Percentiles rank a stretch among this genome's conserved stretches.
Conservation (phyloP, 257 asterid genomes). For the Solanum bukasovii region DNA sequence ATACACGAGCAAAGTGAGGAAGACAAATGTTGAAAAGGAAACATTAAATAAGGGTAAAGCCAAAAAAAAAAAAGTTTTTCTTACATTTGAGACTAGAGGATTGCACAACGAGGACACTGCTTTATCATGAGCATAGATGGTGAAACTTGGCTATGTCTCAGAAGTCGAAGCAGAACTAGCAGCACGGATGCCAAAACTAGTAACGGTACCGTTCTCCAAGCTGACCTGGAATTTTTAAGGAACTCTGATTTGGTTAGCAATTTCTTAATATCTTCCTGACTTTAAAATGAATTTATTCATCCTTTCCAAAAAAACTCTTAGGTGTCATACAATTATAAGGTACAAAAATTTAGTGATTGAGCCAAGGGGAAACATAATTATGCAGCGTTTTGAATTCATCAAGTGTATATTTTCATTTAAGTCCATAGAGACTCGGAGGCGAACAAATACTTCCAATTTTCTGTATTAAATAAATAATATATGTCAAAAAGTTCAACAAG, state of each 20-base stretch:
- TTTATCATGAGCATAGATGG: constrained; percentile 86
- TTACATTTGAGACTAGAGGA: constrained; percentile 53
- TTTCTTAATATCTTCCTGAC: background rate
- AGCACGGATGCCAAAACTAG: constrained; percentile 61
- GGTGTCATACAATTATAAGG: background rate
- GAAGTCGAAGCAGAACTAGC: constrained; percentile 39
- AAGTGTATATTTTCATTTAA: background rate
- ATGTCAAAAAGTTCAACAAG: background rate
- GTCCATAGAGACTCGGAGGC: background rate
- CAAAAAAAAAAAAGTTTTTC: background rate
- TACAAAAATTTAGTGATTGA: background rate
- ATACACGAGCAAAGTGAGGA: background rate
- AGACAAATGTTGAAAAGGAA: background rate
- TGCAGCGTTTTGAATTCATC: background rate
- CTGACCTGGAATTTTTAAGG: constrained; percentile 49
- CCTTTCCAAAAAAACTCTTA: no score
- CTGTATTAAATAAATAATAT: background rate
- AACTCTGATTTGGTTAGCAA: background rate
- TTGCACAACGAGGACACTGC: constrained; percentile 63
- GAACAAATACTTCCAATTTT: background rate
- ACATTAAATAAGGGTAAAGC: background rate
- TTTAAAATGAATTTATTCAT: background rate
- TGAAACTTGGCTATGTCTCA: constrained; percentile 55
- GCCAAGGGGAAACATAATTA: background rate
- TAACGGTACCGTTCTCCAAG: constrained; percentile 71